These are phyloP conservation scores for Malus hybrid DNA, from an alignment of 331 rosid genomes.

Conservation along the genomic window DNA sequence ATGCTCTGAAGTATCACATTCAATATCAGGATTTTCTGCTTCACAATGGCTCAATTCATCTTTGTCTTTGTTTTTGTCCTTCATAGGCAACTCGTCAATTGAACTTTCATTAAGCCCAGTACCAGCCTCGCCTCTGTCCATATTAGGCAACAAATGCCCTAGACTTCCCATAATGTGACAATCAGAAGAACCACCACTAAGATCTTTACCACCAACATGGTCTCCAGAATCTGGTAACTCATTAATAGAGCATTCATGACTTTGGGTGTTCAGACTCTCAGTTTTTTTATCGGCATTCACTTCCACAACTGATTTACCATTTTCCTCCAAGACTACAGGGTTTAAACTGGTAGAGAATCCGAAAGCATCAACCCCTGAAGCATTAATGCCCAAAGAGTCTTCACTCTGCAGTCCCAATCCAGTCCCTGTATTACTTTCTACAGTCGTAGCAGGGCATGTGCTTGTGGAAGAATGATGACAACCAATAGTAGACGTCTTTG, in stretches of 20 bases:
- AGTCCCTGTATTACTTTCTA: conserved; percentile 26
- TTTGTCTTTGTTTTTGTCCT: conserved; percentile 21
- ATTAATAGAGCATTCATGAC: conserved; percentile 23
- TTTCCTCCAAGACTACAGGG: conserved; percentile 26
- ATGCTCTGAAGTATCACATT: conserved; percentile 28
- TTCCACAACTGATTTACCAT: conserved; percentile 19
- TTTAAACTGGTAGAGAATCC: conserved; percentile 28
- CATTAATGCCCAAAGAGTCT: conserved; percentile 22
- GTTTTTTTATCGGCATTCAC: conserved; percentile 24
- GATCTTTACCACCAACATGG: conserved; percentile 24
- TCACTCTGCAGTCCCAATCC: conserved; percentile 16
- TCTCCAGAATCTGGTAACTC: conserved; percentile 18
- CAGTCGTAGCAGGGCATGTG: conserved; percentile 15
- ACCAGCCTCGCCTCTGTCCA: conserved; percentile 24
- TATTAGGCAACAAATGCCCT: conserved; percentile 21
- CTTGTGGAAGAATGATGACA: conserved; percentile 26
- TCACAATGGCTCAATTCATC: conserved; percentile 9
- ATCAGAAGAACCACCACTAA: conserved; percentile 17
- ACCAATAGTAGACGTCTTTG: conserved; percentile 24
- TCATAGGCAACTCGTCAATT: conserved; percentile 23
- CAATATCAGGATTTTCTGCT: conserved; percentile 26
- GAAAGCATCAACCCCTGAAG: conserved; percentile 23
- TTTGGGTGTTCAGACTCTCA: conserved; percentile 19
- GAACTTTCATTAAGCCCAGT: conserved; percentile 27
- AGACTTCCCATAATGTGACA: conserved; percentile 22